Percentiles rank a stretch among this genome's conserved stretches.
phyloP scores from a whole-genome alignment of 1,284 basidiomycete species.

The Trichosporon coremiiforme region DNA sequence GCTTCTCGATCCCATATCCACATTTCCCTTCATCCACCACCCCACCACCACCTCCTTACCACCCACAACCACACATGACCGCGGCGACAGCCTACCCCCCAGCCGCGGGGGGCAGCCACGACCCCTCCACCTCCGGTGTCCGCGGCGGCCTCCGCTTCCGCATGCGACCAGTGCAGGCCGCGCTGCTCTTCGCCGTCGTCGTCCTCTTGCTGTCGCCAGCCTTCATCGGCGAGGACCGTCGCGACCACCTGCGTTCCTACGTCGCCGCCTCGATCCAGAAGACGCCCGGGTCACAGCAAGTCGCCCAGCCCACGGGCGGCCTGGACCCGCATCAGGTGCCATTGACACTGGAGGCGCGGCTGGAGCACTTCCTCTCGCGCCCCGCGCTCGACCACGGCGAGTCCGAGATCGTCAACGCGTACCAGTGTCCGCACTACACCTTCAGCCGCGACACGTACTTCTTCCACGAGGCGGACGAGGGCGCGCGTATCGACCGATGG shows the following conservation, averaged over 20 bases:
- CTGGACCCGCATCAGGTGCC: constrained; percentile 40
- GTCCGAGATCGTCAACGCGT: constrained; percentile 46
- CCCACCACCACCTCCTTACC: neutral
- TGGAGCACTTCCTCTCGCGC: constrained; percentile 41
- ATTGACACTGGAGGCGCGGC: constrained; percentile 45
- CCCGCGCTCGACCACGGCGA: constrained; percentile 53
- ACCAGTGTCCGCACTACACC: constrained; percentile 51
- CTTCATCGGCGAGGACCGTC: constrained; percentile 24
- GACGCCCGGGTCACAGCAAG: constrained; percentile 28
- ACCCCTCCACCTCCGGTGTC: constrained; percentile 1
- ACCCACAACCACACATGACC: constrained; percentile 17
- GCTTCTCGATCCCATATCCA: neutral
- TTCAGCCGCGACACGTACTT: constrained; percentile 53
- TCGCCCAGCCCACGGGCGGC: constrained; percentile 41
- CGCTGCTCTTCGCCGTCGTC: constrained; percentile 29
- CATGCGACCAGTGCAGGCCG: constrained; percentile 27
- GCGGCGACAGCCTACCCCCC: constrained; percentile 16
- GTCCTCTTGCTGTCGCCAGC: constrained; percentile 25
- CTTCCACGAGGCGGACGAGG: constrained; percentile 45
- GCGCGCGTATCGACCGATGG: constrained; percentile 51
- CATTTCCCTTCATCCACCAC: neutral
- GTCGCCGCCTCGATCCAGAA: constrained; percentile 17
- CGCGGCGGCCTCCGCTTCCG: constrained; percentile 26
- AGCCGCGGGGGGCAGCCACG: constrained; percentile 4
- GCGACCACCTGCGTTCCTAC: constrained; percentile 20